Evolutionary conservation across 306 rosid species (phyloP).

Genomic region (Ormosia emarginata): DNA sequence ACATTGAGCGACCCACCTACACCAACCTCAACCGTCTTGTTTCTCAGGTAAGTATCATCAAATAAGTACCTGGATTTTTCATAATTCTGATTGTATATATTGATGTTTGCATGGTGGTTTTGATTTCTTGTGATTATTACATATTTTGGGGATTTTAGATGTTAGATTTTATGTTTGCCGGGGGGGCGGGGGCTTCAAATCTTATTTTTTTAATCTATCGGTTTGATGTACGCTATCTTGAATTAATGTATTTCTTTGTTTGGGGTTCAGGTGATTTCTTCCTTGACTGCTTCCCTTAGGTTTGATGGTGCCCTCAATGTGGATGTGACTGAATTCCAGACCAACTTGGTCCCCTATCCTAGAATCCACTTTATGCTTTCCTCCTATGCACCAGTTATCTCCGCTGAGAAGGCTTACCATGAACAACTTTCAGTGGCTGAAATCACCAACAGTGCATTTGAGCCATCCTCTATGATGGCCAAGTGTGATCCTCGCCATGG

Average conservation of each 20-base stretch:
- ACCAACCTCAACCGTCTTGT: slow-evolving; percentile 89
- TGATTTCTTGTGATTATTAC: background rate
- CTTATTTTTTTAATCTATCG: background rate
- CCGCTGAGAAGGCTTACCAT: slow-evolving; percentile 84
- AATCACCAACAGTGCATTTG: slow-evolving; percentile 89
- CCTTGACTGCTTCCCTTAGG: slow-evolving; percentile 84
- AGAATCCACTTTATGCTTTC: slow-evolving; percentile 98
- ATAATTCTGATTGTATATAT: too few species aligned
- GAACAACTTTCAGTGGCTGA: slow-evolving; percentile 92
- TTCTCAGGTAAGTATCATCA: slow-evolving; percentile 61
- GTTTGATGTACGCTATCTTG: background rate
- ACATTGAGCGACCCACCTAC: slow-evolving; percentile 90
- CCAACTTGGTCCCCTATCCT: slow-evolving; percentile 91
- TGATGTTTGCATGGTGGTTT: background rate
- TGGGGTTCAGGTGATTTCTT: slow-evolving; percentile 65
- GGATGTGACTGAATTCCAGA: slow-evolving; percentile 90
- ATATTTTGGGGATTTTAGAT: too few species aligned
- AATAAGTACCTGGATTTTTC: background rate
- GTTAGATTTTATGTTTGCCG: too few species aligned
- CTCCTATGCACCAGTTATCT: slow-evolving; percentile 88
- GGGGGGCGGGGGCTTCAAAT: too few species aligned
- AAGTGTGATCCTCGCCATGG: slow-evolving; percentile 96
- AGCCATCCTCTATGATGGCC: slow-evolving; percentile 97
- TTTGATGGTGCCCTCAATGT: slow-evolving; percentile 91
- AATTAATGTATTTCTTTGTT: background rate